Evolutionary conservation across 139 green algal species (phyloP).

Genomic region (Chlamydomonas asymmetrica): DNA sequence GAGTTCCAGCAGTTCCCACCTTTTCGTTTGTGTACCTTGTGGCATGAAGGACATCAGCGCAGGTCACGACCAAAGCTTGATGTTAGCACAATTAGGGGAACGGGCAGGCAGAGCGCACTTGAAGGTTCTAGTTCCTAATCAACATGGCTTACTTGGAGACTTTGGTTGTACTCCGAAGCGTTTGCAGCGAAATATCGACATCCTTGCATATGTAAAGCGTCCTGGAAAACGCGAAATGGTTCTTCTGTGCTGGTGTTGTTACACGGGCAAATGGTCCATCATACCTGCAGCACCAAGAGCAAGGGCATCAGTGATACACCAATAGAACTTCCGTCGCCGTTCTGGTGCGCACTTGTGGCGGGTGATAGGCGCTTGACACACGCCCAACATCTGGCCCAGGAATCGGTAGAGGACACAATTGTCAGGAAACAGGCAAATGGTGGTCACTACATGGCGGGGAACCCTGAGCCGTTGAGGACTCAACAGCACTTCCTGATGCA

Average conservation of each 20-base stretch:
- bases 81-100: neutral
- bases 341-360: no score
- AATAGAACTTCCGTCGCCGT: no score
- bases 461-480: no score
- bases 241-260: slow-evolving; percentile 23
- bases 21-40: slow-evolving; percentile 44
- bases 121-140: neutral
- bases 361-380: no score
- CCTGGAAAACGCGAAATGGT: slow-evolving; percentile 25
- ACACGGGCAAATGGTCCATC: slow-evolving; percentile 6
- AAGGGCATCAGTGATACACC: neutral
- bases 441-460: no score
- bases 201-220: slow-evolving; percentile 45
- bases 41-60: neutral
- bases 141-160: neutral
- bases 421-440: neutral
- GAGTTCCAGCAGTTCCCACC: slow-evolving; percentile 36
- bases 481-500: no score
- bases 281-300: slow-evolving; percentile 9
- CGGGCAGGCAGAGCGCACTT: neutral
- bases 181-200: slow-evolving; percentile 46
- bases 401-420: neutral
- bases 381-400: no score
- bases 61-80: neutral
- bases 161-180: slow-evolving; percentile 16